A percentile compares a stretch with the other conserved stretches of the same genome.
These are phyloP conservation scores for Gossypium turneri DNA, from an alignment of 345 rosid genomes.

Conservation along the genomic window DNA sequence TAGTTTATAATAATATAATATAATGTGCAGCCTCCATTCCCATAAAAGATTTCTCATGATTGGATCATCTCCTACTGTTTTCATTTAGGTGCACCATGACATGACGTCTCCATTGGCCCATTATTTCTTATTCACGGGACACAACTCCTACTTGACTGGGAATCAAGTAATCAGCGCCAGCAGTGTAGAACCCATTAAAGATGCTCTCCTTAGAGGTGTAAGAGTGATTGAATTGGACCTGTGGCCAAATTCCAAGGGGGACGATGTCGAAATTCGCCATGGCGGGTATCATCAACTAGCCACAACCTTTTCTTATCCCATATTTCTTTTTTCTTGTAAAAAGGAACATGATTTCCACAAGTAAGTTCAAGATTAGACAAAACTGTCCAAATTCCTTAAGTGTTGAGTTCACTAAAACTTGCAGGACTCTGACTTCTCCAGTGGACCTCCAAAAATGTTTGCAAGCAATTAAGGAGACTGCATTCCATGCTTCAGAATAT, in stretches of 20 bases:
- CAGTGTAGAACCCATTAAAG: constrained; percentile 53
- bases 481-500: constrained; percentile 58
- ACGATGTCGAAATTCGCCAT: constrained; percentile 58
- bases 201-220: constrained; percentile 56
- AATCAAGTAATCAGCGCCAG: constrained; percentile 65
- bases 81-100: constrained; percentile 57
- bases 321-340: not conserved
- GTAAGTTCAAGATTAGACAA: not conserved
- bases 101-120: constrained; percentile 72
- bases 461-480: constrained; percentile 51
- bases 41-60: not conserved
- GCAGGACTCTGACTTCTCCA: constrained; percentile 57
- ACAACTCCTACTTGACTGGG: constrained; percentile 85
- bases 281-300: constrained; percentile 49
- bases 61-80: not conserved
- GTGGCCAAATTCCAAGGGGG: constrained; percentile 58
- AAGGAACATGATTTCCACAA: not conserved
- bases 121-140: constrained; percentile 78
- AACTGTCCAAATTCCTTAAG: not conserved
- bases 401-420: constrained; percentile 5
- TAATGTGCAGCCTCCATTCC: not conserved
- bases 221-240: constrained; percentile 86
- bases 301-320: not conserved
- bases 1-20: not conserved
- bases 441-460: constrained; percentile 64